Evolutionary conservation across 306 rosid genomes (phyloP).

Genomic region (Vigna nakashimae): DNA sequence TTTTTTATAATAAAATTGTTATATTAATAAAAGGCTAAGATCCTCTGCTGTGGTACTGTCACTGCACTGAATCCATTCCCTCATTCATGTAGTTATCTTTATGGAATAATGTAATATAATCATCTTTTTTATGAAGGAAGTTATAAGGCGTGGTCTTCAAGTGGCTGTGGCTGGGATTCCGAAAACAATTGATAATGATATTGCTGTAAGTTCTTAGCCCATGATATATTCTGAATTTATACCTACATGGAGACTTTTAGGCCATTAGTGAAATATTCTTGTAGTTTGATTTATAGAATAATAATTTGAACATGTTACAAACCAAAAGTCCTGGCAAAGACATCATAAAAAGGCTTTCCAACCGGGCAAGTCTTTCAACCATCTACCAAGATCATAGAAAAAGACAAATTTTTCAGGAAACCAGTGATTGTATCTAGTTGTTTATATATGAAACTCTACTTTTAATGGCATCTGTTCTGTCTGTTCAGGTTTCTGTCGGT

Average conservation of each 20-base stretch:
- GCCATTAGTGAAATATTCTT: conserved; percentile 6
- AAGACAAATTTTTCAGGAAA: neutral
- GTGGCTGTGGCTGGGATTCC: conserved; percentile 97
- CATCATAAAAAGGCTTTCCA: neutral
- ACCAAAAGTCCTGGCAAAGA: conserved; percentile 6
- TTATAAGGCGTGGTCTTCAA: conserved; percentile 86
- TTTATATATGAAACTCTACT: neutral
- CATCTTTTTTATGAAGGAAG: conserved; percentile 74
- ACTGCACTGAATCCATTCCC: too few relatives aligned
- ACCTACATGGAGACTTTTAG: conserved; percentile 10
- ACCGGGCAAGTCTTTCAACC: neutral
- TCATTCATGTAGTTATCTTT: conserved; percentile 18
- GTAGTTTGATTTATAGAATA: conserved; percentile 13
- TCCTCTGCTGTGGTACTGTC: too few relatives aligned
- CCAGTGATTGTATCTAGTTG: neutral
- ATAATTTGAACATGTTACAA: neutral
- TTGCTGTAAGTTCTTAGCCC: conserved; percentile 73
- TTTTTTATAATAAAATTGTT: too few relatives aligned
- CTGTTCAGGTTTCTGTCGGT: neutral
- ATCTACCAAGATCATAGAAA: neutral
- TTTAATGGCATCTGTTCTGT: conserved; percentile 8
- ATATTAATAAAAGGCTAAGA: too few relatives aligned
- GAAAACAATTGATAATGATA: conserved; percentile 94
- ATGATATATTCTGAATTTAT: conserved; percentile 23
- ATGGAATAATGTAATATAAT: conserved; percentile 44